These are phyloP conservation scores for Ceratocystis cacaofunesta DNA, from an alignment of 2,329 filamentous ascomycete genomes.

Conservation along the genomic window DNA sequence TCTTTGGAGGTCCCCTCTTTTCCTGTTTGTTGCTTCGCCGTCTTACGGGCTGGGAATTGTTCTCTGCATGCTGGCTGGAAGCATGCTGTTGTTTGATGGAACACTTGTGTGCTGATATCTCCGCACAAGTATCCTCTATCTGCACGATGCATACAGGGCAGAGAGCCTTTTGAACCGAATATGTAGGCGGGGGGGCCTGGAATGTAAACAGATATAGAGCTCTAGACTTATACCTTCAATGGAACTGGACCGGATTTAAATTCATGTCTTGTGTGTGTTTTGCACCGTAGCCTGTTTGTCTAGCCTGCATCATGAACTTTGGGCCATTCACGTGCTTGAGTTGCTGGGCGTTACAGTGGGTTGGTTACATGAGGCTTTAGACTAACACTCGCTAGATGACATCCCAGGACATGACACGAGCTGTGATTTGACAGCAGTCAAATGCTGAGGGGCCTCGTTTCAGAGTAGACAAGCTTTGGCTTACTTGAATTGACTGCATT, in stretches of 20 bases:
- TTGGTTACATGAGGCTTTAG: not conserved
- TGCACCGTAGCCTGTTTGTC: not conserved
- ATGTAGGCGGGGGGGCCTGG: not conserved
- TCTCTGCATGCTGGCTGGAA: slow-evolving; percentile 3
- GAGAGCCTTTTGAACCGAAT: not conserved
- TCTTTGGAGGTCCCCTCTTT: slow-evolving; percentile 1
- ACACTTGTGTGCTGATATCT: not conserved
- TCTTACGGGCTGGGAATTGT: not conserved
- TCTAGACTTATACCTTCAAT: slow-evolving; percentile 5
- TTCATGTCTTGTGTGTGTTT: too few species aligned
- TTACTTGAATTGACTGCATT: not conserved
- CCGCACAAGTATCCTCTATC: not conserved
- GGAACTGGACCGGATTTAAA: not conserved
- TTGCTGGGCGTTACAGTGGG: not conserved
- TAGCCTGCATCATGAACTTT: not conserved
- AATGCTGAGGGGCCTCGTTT: not conserved
- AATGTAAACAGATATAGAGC: slow-evolving; percentile 3
- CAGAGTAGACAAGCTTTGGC: not conserved
- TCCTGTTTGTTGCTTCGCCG: slow-evolving; percentile 3
- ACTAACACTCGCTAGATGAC: not conserved
- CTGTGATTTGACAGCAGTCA: not conserved
- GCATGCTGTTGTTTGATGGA: not conserved
- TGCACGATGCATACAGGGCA: not conserved
- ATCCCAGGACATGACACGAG: not conserved
- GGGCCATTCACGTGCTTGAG: not conserved